Percentiles rank a stretch among this genome's conserved stretches.
phyloP scores from a whole-genome alignment of 2,329 filamentous ascomycete species.

The Drechslerella coelobrocha region DNA sequence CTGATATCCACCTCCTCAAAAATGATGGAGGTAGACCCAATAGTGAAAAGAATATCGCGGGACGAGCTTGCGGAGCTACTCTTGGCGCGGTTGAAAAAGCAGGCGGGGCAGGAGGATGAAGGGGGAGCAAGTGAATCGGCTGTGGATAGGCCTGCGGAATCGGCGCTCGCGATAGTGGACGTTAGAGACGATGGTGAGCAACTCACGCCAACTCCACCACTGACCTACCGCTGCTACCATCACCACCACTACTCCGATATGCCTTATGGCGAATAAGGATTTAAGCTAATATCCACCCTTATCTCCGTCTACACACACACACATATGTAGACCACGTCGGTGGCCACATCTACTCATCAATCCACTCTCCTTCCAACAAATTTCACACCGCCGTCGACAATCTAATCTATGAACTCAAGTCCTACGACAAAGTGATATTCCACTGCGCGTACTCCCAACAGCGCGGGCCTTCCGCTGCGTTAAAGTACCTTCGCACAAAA shows the following conservation, averaged over 20 bases:
- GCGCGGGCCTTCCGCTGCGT: conserved; percentile 81
- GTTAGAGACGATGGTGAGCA: conserved; percentile 79
- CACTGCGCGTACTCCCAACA: conserved; percentile 94
- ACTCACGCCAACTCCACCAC: neutral
- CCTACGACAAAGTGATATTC: conserved; percentile 86
- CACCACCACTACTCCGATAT: too few species aligned
- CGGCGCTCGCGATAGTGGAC: conserved; percentile 76
- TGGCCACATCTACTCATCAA: conserved; percentile 74
- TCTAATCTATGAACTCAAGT: conserved; percentile 76
- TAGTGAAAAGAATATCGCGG: conserved; percentile 8
- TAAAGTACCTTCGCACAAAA: conserved; percentile 75
- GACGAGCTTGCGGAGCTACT: conserved; percentile 26
- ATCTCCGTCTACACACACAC: too few species aligned
- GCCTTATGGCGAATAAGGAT: too few species aligned
- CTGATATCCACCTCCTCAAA: too few species aligned
- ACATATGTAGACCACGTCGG: conserved; percentile 53
- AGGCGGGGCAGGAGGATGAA: too few species aligned
- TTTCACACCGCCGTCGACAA: conserved; percentile 81
- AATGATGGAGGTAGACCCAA: neutral
- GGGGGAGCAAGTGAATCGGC: too few species aligned
- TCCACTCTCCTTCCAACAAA: conserved; percentile 74
- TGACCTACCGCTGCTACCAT: conserved; percentile 10
- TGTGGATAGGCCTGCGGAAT: too few species aligned
- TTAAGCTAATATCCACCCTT: too few species aligned
- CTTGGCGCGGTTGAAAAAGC: neutral